Evolutionary conservation across 495 filamentous ascomycete genomes (phyloP).

Genomic region (Chlorociboria aeruginascens): DNA sequence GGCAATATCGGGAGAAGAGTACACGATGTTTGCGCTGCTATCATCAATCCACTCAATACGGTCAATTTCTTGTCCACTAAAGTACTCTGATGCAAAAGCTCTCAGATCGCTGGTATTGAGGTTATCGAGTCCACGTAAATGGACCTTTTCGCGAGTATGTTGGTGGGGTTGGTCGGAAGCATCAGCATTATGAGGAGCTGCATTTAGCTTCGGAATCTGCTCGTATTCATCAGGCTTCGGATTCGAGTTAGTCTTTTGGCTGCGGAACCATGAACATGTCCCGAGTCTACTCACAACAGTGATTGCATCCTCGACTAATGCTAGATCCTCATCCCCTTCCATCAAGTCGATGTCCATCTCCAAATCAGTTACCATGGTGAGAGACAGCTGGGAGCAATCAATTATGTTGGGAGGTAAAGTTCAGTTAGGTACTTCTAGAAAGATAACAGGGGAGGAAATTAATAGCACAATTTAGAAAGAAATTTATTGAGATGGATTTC

Average conservation of each 20-base stretch:
- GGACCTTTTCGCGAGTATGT: constrained; percentile 51
- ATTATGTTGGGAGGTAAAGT: background rate
- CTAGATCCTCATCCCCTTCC: constrained; percentile 25
- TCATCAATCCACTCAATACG: constrained; percentile 94
- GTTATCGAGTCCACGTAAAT: constrained; percentile 72
- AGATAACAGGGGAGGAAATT: too few species aligned
- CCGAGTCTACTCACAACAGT: background rate
- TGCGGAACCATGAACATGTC: too few species aligned
- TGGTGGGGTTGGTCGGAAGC: constrained; percentile 10
- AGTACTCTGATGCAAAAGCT: constrained; percentile 51
- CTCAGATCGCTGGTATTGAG: constrained; percentile 69
- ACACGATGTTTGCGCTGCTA: constrained; percentile 76
- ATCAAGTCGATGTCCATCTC: constrained; percentile 63
- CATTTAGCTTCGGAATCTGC: too few species aligned
- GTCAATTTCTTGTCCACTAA: constrained; percentile 31
- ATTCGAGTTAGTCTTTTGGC: constrained; percentile 6
- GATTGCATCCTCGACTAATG: constrained; percentile 30
- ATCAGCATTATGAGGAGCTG: constrained; percentile 18
- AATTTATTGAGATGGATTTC: too few species aligned
- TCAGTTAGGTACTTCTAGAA: too few species aligned
- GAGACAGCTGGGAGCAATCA: background rate
- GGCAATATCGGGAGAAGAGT: constrained; percentile 56
- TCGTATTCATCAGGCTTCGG: constrained; percentile 10
- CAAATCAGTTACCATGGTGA: constrained; percentile 34
- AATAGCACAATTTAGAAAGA: too few species aligned